Evolutionary conservation across 176 grass and related monocot species (phyloP).

Genomic region (Musa itinerans): DNA sequence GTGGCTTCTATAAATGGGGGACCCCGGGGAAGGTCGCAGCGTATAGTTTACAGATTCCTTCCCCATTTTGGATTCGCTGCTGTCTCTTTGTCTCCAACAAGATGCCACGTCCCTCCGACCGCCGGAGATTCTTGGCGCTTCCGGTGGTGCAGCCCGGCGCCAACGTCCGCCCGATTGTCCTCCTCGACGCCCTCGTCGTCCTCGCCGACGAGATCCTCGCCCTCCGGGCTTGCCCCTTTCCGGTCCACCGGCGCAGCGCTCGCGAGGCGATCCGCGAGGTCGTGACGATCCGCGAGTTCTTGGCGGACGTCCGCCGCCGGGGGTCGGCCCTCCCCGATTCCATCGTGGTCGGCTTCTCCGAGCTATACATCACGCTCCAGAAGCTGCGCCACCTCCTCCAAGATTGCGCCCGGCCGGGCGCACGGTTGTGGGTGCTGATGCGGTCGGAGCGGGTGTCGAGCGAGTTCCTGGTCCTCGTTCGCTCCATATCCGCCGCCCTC

Average conservation of each 20-base stretch:
- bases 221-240: conserved; percentile 22
- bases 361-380: conserved; percentile 80
- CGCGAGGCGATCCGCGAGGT: conserved; percentile 38
- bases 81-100: not conserved
- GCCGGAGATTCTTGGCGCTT: conserved; percentile 25
- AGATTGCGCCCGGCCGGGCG: conserved; percentile 43
- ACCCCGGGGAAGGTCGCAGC: not conserved
- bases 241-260: conserved; percentile 37
- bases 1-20: not conserved
- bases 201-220: conserved; percentile 37
- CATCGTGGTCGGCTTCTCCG: conserved; percentile 48
- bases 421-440: conserved; percentile 57
- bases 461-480: conserved; percentile 43
- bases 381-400: conserved; percentile 54
- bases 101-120: conserved; percentile 11
- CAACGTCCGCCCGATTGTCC: conserved; percentile 37
- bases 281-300: conserved; percentile 40
- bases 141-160: conserved; percentile 51
- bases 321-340: conserved; percentile 18
- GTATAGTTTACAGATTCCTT: not conserved
- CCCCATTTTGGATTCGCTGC: not conserved
- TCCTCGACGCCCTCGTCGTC: conserved; percentile 44
- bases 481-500: conserved; percentile 46
- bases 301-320: conserved; percentile 47
- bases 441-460: conserved; percentile 35